A percentile compares a stretch with the other conserved stretches of the same genome.
phyloP scores from a whole-genome alignment of 352 stramenopile genomes.

The Phytophthora pisi region DNA sequence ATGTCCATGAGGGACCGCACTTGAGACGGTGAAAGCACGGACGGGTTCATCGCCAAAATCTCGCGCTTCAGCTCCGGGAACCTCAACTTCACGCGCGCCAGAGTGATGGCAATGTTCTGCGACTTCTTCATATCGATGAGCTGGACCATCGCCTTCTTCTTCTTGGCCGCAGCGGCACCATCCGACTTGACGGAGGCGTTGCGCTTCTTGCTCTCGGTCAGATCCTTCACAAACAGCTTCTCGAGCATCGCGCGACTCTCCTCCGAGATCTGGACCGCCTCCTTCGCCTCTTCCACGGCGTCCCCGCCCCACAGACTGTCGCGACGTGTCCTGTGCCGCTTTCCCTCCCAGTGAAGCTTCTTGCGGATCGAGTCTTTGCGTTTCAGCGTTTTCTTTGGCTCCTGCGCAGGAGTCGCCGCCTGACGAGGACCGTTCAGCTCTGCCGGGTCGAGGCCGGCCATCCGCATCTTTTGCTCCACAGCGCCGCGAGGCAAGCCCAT shows the following conservation, averaged over 20 bases:
- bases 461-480: slow-evolving; percentile 89
- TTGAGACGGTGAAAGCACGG: slow-evolving; percentile 76
- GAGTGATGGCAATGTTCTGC: slow-evolving; percentile 87
- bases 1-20: slow-evolving; percentile 86
- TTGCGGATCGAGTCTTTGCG: slow-evolving; percentile 82
- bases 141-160: slow-evolving; percentile 76
- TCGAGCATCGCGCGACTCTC: slow-evolving; percentile 79
- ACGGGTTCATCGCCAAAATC: slow-evolving; percentile 78
- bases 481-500: slow-evolving; percentile 72
- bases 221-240: slow-evolving; percentile 80
- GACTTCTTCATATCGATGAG: slow-evolving; percentile 91
- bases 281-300: slow-evolving; percentile 47
- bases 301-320: slow-evolving; percentile 73
- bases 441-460: slow-evolving; percentile 69
- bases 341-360: slow-evolving; percentile 87
- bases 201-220: slow-evolving; percentile 59
- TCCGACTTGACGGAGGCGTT: slow-evolving; percentile 36
- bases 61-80: slow-evolving; percentile 78
- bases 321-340: slow-evolving; percentile 47
- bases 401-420: slow-evolving; percentile 24
- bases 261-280: slow-evolving; percentile 61
- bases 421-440: slow-evolving; percentile 66
- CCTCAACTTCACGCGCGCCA: slow-evolving; percentile 75
- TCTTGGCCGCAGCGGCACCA: slow-evolving; percentile 34
- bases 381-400: slow-evolving; percentile 49